A percentile compares a stretch with the other conserved stretches of the same genome.
phyloP scores from a whole-genome alignment of 2,329 filamentous ascomycete species.

The Magnaporthiopsis incrustans region DNA sequence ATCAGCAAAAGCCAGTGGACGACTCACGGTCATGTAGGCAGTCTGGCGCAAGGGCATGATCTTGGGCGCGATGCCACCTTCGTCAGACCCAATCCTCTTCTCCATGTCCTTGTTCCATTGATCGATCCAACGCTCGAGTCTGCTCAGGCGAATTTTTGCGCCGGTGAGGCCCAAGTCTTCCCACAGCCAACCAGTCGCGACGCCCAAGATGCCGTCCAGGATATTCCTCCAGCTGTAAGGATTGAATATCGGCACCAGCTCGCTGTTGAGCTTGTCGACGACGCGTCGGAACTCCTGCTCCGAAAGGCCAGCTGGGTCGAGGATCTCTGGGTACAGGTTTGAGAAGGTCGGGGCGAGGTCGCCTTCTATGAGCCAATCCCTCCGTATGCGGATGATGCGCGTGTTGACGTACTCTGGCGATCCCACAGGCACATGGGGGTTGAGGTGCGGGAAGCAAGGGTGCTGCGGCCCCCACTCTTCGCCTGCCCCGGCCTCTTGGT shows the following conservation, averaged over 20 bases:
- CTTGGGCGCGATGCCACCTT: constrained; percentile 14
- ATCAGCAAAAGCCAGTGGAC: background rate
- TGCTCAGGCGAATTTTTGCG: constrained; percentile 62
- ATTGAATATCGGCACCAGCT: constrained; percentile 69
- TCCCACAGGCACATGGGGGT: constrained; percentile 76
- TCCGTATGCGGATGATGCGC: constrained; percentile 80
- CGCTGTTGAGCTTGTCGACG: constrained; percentile 73
- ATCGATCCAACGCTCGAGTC: constrained; percentile 74
- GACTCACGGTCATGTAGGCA: constrained; percentile 18
- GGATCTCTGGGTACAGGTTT: constrained; percentile 91
- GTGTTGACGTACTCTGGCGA: constrained; percentile 70
- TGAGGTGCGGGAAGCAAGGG: constrained; percentile 88
- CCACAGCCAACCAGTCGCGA: constrained; percentile 89
- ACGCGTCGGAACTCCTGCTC: constrained; percentile 82
- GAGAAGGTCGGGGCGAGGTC: constrained; percentile 90
- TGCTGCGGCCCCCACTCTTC: constrained; percentile 89
- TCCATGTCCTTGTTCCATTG: constrained; percentile 74
- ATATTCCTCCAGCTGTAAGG: constrained; percentile 72
- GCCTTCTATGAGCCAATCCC: constrained; percentile 85
- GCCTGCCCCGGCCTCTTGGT: constrained; percentile 58
- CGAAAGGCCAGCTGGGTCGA: constrained; percentile 72
- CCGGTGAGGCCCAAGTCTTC: constrained; percentile 77
- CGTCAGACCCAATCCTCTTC: constrained; percentile 10
- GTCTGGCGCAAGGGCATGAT: constrained; percentile 17
- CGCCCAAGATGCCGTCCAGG: constrained; percentile 68